Base-by-base conservation (phyloP, 805 yeast species). In the Priceomyces medius region DNA sequence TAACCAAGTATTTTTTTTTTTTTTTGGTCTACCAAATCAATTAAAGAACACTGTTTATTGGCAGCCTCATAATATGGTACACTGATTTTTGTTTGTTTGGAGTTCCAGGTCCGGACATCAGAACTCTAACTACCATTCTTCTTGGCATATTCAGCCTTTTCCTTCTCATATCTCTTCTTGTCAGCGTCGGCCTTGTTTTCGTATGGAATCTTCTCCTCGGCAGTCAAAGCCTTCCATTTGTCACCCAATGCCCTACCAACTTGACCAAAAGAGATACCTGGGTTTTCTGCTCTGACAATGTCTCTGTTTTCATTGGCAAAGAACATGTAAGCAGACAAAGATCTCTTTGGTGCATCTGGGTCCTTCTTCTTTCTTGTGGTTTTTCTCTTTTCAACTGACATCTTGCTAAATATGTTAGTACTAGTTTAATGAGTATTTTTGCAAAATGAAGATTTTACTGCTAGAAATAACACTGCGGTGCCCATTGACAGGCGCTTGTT, bases 321-420 rank as follows among this genome's bases (percentile, higher is more conserved):
- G 81, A 88, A 91, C 98, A 93, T 90, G 83, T 91, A 93, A 37
- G 98, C 97, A 46, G 97, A 88, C 65, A 93, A 75, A 19, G 97
- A 88, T 73, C 98, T 88, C 88, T 93, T 93, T 68, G 99, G 99
- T 52, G 99, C 99, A 70, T 91, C 90, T 75, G 99, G 96, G 69
- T 88, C 95, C 75, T 71, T 71, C 73, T 70, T 71, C 59, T 70
- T 70, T 68, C 76, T 70, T 43, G 69, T 56, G 41, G 71, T 44
- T 52, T 64, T 71, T 61, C 66, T 70, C 55, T 62, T 71, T 56
- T 71, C 76, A 46, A 71, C 38, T 23, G 47, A 40, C 57, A 51
- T 51, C 38, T 29, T 23, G 12, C 27, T 20, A 16, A 14, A 31
- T 3, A 20, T 36, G 40, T 35, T 41, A 41, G 40, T 40, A 40